Evolutionary conservation across 768 basidiomycete species (phyloP), one percentile per base, ranked within the genome.

Genomic region (Boletus huronensis): DNA sequence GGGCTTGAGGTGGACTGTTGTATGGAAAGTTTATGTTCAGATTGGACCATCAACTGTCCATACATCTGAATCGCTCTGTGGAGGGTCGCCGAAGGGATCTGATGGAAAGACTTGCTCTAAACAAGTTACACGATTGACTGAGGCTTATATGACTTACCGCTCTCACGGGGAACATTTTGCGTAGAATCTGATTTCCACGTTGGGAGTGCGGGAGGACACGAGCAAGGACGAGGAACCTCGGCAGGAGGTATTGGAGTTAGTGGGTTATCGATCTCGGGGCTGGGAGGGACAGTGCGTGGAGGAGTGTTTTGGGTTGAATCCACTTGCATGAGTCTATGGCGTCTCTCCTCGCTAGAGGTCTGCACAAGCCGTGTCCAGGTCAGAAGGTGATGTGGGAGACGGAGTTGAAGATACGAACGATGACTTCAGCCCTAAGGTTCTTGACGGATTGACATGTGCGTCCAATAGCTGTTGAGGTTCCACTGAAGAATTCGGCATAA

Each of bases 401-500:
- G n/a, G n/a, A n/a, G n/a, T n/a, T n/a, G 4, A 1, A 38, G 10
- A 26, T 2, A 52, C 58, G 1, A 17, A 60, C 59, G 1, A 52
- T 31, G 5, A 60, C 47, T 29, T 52, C 14, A 0, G 47, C 59
- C 11, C 21, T 42, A 1, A 60, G 38, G 3, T 21, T 6, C 13
- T 35, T 56, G 6, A 60, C 35, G 7, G 50, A 42, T 3, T 31
- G 34, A 7, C 50, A 56, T 7, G 39, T 14, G 0, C 7, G 40
- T 1, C 34, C 53, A 5, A 60, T 60, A 0, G 36, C 23, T 3
- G 5, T n/a, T 5, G 59, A 55, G 7, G 58, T 60, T 2, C 54
- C 51, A 0, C 16, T 31, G 1, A 56, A 3, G 0, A 55, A 41
- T 4, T 48, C 55, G 16, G 3, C 0, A 11, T 29, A 47, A 5